Conservation (phyloP, 345 rosid species). For the Eucalyptus camaldulensis region DNA sequence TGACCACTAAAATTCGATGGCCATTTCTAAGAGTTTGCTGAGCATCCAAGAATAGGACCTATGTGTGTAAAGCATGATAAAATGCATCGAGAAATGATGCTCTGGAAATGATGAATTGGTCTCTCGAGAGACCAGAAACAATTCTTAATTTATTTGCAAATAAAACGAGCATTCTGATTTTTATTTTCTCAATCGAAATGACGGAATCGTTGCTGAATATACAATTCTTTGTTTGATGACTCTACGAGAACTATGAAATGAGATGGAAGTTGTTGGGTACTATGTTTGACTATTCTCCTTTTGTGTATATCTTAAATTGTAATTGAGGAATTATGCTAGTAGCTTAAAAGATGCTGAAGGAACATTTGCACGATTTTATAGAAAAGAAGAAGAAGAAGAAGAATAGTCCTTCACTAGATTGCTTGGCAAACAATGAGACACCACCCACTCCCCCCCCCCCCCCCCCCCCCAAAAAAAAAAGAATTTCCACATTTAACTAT, state of each 20-base stretch:
- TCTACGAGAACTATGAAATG: not conserved
- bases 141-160: not conserved
- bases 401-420: too few relatives aligned
- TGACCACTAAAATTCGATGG: not conserved
- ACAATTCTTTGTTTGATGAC: not conserved
- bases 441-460: too few relatives aligned
- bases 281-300: not conserved
- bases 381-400: too few relatives aligned
- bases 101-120: not conserved
- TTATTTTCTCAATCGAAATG: not conserved
- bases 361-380: not conserved
- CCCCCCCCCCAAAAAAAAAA: too few relatives aligned
- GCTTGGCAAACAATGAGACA: too few relatives aligned
- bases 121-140: not conserved
- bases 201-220: not conserved
- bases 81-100: too few relatives aligned
- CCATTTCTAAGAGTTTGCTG: not conserved
- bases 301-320: not conserved
- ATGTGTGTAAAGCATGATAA: too few relatives aligned
- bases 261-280: not conserved
- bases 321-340: not conserved
- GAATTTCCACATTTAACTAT: not conserved
- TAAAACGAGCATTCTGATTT: not conserved
- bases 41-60: not conserved
- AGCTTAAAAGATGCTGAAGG: not conserved